Evolutionary conservation across 768 basidiomycete genomes (phyloP), one percentile per base, ranked within the genome.

Genomic region (Lentinula raphanica): DNA sequence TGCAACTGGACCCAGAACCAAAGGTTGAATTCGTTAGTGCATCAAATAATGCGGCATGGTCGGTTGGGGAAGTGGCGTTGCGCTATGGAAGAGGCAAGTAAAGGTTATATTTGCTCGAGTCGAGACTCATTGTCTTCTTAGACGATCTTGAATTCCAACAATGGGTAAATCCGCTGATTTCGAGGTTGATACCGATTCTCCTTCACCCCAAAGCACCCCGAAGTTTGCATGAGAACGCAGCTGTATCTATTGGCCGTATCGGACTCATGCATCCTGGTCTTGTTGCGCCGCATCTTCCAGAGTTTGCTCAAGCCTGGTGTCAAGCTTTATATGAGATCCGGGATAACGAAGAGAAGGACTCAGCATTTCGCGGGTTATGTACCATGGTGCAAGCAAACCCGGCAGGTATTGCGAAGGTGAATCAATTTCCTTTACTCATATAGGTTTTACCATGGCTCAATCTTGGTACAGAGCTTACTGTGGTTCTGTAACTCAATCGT

Each of bases 401-500:
- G 17, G 84, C 84, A 60, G 97, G 96, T 2, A 92, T 98, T 59
- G 84, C 92, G 42, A 94, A 94, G 84, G 94, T 90, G 57, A 60
- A 86, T 27, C 21, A 6, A 39, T 19, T 15, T 17, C 13, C n/a
- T n/a, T n/a, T n/a, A n/a, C n/a, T n/a, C n/a, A n/a, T n/a, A n/a
- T n/a, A n/a, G n/a, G n/a, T n/a, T n/a, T 39, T n/a, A n/a, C n/a
- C n/a, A n/a, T n/a, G n/a, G n/a, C n/a, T n/a, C n/a, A n/a, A n/a
- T n/a, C n/a, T n/a, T n/a, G 11, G 28, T 51, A 12, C 70, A 98
- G 96, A 91, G 91, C 65, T 77, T 98, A 62, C 73, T 96, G 55
- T 98, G 91, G 90, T 98, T 99, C 85, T 96, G 96, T 72, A 98
- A 98, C 69, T 93, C 97, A 17, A 91, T 98, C 61, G 90, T 95